These are phyloP conservation scores for Hymenotorrendiella dingleyae DNA, from an alignment of 2,329 filamentous ascomycete genomes.

Conservation along the genomic window DNA sequence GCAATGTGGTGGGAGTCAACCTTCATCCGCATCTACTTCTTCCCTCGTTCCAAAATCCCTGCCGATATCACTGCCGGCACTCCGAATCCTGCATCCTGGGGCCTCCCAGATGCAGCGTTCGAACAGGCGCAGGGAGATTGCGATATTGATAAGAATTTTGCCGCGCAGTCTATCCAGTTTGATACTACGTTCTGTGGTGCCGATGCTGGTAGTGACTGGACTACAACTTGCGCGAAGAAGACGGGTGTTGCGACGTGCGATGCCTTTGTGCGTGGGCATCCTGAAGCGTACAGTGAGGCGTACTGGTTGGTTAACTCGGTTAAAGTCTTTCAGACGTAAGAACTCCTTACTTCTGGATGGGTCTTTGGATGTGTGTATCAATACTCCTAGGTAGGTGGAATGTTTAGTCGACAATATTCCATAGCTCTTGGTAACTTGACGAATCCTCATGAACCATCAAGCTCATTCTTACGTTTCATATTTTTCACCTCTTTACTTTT, in stretches of 20 bases:
- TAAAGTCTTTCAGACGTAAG: slow-evolving; percentile 49
- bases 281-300: slow-evolving; percentile 61
- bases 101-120: slow-evolving; percentile 52
- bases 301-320: slow-evolving; percentile 74
- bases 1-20: slow-evolving; percentile 50
- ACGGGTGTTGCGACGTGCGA: slow-evolving; percentile 65
- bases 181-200: slow-evolving; percentile 82
- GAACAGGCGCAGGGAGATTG: slow-evolving; percentile 53
- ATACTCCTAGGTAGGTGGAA: no score
- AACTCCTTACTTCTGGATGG: no score
- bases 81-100: slow-evolving; percentile 64
- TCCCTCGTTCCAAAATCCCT: slow-evolving; percentile 63
- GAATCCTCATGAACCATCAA: no score
- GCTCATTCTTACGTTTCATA: no score
- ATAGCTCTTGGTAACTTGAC: no score
- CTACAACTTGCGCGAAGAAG: slow-evolving; percentile 43
- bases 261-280: slow-evolving; percentile 66
- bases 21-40: slow-evolving; percentile 45
- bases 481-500: no score
- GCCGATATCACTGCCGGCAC: slow-evolving; percentile 54
- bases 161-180: slow-evolving; percentile 63
- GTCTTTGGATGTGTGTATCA: no score
- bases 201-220: slow-evolving; percentile 62
- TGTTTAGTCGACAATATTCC: no score
- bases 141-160: slow-evolving; percentile 64